A percentile compares a stretch with the other conserved stretches of the same genome.
These are phyloP conservation scores for Pseudotsuga menziesii DNA, from an alignment of 75 land plant species.

Conservation along the genomic window DNA sequence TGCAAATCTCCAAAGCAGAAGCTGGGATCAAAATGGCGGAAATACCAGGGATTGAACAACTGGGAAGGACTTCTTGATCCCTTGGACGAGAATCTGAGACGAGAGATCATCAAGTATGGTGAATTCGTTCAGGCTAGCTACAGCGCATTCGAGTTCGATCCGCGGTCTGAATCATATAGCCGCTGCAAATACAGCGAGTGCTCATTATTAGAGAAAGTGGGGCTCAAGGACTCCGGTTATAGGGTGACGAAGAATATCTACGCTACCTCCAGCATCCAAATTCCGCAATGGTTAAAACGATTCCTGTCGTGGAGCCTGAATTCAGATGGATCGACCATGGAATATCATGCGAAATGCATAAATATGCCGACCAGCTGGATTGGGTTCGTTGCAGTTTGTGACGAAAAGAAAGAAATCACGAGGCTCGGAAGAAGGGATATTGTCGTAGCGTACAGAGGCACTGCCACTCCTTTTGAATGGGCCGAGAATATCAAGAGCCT, in stretches of 20 bases:
- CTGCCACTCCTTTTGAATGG: constrained; percentile 67
- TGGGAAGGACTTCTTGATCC: constrained; percentile 70
- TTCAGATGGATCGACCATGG: not conserved
- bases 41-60: constrained; percentile 46
- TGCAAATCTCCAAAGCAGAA: constrained; percentile 30
- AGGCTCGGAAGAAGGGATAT: constrained; percentile 58
- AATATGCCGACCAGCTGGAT: constrained; percentile 52
- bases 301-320: no score
- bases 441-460: constrained; percentile 52
- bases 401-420: constrained; percentile 16
- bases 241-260: constrained; percentile 62
- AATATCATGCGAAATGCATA: constrained; percentile 13
- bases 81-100: constrained; percentile 51
- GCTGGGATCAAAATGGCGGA: constrained; percentile 37
- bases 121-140: constrained; percentile 42
- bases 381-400: constrained; percentile 63
- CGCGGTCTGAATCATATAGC: constrained; percentile 10
- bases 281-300: constrained; percentile 7
- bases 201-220: constrained; percentile 32
- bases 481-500: constrained; percentile 32
- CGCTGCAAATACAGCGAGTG: not conserved
- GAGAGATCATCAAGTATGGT: constrained; percentile 62
- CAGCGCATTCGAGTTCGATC: not conserved
- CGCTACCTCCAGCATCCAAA: constrained; percentile 38
- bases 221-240: constrained; percentile 45